Base-by-base conservation (phyloP, 139 green algal genomes). In the Chlorella sp. region DNA sequence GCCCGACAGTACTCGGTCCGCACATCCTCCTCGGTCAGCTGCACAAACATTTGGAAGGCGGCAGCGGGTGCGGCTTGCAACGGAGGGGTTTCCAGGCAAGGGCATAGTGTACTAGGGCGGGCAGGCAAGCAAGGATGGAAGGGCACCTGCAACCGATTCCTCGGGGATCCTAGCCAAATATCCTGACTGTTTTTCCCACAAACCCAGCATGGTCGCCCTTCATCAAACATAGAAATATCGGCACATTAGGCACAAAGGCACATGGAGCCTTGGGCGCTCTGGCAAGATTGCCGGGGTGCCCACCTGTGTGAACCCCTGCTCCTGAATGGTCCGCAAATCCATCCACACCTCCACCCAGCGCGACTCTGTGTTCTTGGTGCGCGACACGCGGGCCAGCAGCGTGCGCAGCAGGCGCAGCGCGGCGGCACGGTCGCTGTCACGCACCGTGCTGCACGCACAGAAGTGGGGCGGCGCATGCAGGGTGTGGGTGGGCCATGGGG, bases 301-400 rank as follows among this genome's bases (percentile, higher is more conserved):
- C 42, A 85, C 79, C 42, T 75, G 78, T 3, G 64, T 32, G 4
- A 90, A 68, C 24, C 82, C 91, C 32, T 37, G 39, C 86, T 80
- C 69, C 60, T 90, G 89, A 19, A 86, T 53, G 77, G 42, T 85
- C 9, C 66, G 39, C 61, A 92, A 71, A 24, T 88, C 81, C 81
- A 76, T 76, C 91, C 91, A 93, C 71, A 90, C 85, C 39, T 93
- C 91, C 60, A 88, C 83, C 91, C 91, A 93, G 64, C 87, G 89
- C 30, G 28, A 69, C 79, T 86, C 76, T 15, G 36, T 84, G 61
- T 85, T 80, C 60, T 85, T 64, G n/a, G 90, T n/a, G 68, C 90
- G 85, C 21, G 88, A 78, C 69, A 91, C 64, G 71, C 90, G 85
- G 26, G 86, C 90, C 53, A 93, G 88, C 64, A 92, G 86, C 79